A percentile compares a stretch with the other conserved stretches of the same genome.
Evolutionary conservation across 768 basidiomycete genomes (phyloP).

Genomic region (Gloeophyllum trabeum): DNA sequence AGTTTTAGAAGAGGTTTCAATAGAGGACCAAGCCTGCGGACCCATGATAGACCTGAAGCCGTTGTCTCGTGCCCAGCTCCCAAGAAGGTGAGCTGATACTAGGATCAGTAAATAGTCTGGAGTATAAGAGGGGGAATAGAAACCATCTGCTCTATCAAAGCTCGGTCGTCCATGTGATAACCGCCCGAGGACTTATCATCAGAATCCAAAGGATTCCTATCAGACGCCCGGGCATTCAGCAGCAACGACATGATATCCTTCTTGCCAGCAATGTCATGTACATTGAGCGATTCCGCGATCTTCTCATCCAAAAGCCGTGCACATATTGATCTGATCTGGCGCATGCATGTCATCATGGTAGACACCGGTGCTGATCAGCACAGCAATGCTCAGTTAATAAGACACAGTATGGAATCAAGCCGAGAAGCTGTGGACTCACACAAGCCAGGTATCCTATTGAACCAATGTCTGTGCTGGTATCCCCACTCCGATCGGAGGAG

Average conservation of each 20-base stretch:
- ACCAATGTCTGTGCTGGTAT: constrained; percentile 22
- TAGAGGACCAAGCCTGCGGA: no score
- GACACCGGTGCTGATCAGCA: neutral
- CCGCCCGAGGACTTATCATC: no score
- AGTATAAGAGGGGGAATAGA: neutral
- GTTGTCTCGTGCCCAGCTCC: constrained; percentile 33
- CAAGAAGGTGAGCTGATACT: constrained; percentile 36
- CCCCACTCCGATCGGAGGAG: constrained; percentile 20
- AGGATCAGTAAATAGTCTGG: no score
- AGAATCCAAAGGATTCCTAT: no score
- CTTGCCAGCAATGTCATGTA: constrained; percentile 28
- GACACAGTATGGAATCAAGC: no score
- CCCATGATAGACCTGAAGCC: no score
- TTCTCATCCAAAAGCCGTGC: constrained; percentile 26
- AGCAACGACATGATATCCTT: constrained; percentile 43
- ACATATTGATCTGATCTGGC: constrained; percentile 29
- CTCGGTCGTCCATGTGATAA: constrained; percentile 33
- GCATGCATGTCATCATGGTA: constrained; percentile 24
- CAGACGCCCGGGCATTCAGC: constrained; percentile 26
- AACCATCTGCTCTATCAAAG: constrained; percentile 43
- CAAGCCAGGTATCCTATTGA: no score
- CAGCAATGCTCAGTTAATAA: neutral
- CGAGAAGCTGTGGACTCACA: constrained; percentile 11
- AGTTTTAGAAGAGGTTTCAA: no score
- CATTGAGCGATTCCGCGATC: no score